Conservation (phyloP, 2,329 filamentous ascomycete species). For the Sporothrix pseudoabietina region DNA sequence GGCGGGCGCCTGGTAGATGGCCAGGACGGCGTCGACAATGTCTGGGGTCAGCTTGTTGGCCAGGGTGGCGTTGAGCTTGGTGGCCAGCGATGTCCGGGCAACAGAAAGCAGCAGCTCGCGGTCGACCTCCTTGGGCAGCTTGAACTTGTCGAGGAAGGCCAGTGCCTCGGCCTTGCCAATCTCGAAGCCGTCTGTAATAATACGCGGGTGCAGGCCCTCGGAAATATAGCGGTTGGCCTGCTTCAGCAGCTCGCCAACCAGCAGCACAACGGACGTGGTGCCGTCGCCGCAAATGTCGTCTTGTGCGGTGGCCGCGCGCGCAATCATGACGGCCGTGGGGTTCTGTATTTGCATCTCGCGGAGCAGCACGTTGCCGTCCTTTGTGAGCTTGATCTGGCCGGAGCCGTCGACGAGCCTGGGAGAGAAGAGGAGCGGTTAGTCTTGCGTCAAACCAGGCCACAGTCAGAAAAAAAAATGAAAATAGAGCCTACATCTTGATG, state of each 20-base stretch:
- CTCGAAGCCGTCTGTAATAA: constrained; percentile 97
- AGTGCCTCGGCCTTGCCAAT: constrained; percentile 91
- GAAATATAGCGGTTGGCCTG: constrained; percentile 95
- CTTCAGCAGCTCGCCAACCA: constrained; percentile 96
- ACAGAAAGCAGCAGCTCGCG: constrained; percentile 91
- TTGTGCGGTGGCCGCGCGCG: constrained; percentile 86
- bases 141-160: constrained; percentile 95
- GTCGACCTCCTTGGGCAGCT: constrained; percentile 84
- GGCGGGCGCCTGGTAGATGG: constrained; percentile 84
- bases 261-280: constrained; percentile 91
- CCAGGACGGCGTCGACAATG: constrained; percentile 93
- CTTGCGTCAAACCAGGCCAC: too few relatives aligned
- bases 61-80: constrained; percentile 87
- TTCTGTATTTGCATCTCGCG: constrained; percentile 94
- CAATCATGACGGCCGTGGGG: constrained; percentile 87
- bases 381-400: constrained; percentile 95
- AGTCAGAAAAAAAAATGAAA: not conserved
- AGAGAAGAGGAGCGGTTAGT: not conserved
- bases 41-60: constrained; percentile 90
- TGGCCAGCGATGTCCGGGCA: constrained; percentile 89
- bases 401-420: constrained; percentile 68
- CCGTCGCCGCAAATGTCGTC: constrained; percentile 98
- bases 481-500: constrained; percentile 76
- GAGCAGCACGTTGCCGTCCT: constrained; percentile 89
- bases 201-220: constrained; percentile 93